These are phyloP conservation scores for Kalmanozyma brasiliensis DNA, from an alignment of 1,284 basidiomycete genomes.

Conservation along the genomic window DNA sequence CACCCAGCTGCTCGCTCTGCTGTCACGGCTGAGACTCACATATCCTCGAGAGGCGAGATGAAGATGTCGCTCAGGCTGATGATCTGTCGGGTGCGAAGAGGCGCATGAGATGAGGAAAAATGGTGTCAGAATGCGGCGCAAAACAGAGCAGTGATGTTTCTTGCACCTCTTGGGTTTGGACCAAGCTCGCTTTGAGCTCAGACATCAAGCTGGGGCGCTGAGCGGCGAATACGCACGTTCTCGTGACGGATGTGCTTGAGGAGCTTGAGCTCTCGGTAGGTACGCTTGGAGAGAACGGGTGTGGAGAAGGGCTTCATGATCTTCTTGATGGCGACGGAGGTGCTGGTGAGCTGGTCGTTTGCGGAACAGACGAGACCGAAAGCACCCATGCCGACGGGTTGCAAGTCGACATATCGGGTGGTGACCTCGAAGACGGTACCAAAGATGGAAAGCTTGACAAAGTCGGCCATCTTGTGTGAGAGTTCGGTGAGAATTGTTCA, in stretches of 20 bases:
- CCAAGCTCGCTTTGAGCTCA: no score
- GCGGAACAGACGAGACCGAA: constrained; percentile 76
- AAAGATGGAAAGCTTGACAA: constrained; percentile 98
- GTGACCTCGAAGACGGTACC: constrained; percentile 90
- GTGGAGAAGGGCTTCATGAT: constrained; percentile 99
- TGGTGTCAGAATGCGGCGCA: background rate
- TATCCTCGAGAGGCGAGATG: constrained; percentile 95
- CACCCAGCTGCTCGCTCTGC: no score
- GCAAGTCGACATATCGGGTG: constrained; percentile 93
- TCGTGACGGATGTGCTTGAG: constrained; percentile 99
- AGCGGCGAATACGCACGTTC: constrained; percentile 72
- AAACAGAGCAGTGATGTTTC: no score
- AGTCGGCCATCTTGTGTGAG: constrained; percentile 71
- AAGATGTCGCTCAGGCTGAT: constrained; percentile 99
- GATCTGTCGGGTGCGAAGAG: constrained; percentile 71
- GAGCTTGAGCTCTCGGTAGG: constrained; percentile 97
- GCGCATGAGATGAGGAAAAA: background rate
- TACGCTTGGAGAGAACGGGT: constrained; percentile 95
- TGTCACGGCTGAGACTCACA: constrained; percentile 22
- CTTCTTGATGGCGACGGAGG: constrained; percentile 97
- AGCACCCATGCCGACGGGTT: constrained; percentile 99
- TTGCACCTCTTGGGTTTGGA: no score
- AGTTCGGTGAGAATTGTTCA: background rate
- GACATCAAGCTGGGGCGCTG: no score
- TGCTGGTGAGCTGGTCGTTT: constrained; percentile 94